Evolutionary conservation across 305 asterid genomes (phyloP).

Genomic region (Fraxinus xanthoxyloides): DNA sequence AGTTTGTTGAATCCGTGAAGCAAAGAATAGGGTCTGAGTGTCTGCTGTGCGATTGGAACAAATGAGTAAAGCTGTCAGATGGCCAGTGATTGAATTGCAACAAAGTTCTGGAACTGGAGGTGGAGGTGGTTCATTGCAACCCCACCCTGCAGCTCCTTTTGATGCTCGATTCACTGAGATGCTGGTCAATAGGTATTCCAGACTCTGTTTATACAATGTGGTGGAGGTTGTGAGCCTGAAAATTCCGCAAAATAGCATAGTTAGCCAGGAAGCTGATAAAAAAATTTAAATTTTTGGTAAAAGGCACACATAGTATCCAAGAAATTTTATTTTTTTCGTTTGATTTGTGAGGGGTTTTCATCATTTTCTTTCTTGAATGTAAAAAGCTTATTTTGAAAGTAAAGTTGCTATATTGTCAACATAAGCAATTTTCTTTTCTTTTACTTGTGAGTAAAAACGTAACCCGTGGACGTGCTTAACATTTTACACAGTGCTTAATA

Average conservation of each 20-base stretch:
- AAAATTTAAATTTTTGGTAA: background rate
- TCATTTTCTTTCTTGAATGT: background rate
- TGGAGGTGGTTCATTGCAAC: constrained; percentile 43
- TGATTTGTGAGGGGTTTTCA: background rate
- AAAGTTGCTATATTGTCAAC: background rate
- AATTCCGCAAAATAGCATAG: background rate
- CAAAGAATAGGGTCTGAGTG: constrained; percentile 97
- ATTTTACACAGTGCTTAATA: background rate
- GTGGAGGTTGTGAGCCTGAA: background rate
- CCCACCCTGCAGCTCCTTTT: constrained; percentile 69
- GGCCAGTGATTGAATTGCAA: constrained; percentile 86
- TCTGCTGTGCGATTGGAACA: constrained; percentile 95
- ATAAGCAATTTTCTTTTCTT: background rate
- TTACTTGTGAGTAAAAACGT: background rate
- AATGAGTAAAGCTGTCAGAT: constrained; percentile 97
- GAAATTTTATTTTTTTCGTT: background rate
- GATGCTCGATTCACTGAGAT: constrained; percentile 91
- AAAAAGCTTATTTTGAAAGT: background rate
- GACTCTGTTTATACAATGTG: background rate
- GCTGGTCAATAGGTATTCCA: constrained; percentile 63
- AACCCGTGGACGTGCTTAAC: background rate
- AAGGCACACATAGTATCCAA: background rate
- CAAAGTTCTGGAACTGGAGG: constrained; percentile 73
- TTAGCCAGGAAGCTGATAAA: background rate
- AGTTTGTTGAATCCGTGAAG: constrained; percentile 88